Conservation (phyloP, 495 filamentous ascomycete genomes). For the Podospora comata region DNA sequence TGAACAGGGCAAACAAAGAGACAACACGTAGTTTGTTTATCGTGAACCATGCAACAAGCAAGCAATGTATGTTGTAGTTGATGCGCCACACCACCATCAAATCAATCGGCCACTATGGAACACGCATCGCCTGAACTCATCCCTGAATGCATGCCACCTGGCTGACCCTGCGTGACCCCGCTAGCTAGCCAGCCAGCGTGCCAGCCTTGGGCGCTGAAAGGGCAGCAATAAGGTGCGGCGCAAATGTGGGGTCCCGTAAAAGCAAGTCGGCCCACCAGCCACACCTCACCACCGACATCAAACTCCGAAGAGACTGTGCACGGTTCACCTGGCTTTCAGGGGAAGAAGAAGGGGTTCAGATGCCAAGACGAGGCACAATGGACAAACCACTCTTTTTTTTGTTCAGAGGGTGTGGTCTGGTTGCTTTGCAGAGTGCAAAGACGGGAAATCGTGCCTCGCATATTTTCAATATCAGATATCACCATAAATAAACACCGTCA, state of each 20-base stretch:
- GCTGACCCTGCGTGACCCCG: not conserved
- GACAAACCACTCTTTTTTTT: not conserved
- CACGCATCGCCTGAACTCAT: not conserved
- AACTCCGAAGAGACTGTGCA: not conserved
- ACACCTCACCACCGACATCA: not conserved
- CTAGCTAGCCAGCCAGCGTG: too few relatives aligned
- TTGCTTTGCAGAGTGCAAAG: conserved; percentile 1
- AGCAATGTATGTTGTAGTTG: not conserved
- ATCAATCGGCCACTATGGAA: not conserved
- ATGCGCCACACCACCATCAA: not conserved
- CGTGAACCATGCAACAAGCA: not conserved
- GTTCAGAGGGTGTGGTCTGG: not conserved
- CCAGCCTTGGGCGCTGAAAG: not conserved
- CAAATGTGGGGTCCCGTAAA: not conserved
- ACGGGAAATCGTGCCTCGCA: not conserved
- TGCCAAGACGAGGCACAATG: not conserved
- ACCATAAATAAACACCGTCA: not conserved
- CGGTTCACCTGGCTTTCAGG: not conserved
- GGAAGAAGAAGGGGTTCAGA: not conserved
- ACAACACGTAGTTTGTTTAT: conserved; percentile 2
- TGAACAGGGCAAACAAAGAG: not conserved
- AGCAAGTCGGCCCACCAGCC: not conserved
- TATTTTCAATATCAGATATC: not conserved
- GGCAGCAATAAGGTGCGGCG: conserved; percentile 1
- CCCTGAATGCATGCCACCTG: conserved; percentile 1